Percentiles rank a stretch among this genome's conserved stretches.
Evolutionary conservation across 2,329 filamentous ascomycete species (phyloP).

Genomic region (Neofusicoccum kwambonambiense): DNA sequence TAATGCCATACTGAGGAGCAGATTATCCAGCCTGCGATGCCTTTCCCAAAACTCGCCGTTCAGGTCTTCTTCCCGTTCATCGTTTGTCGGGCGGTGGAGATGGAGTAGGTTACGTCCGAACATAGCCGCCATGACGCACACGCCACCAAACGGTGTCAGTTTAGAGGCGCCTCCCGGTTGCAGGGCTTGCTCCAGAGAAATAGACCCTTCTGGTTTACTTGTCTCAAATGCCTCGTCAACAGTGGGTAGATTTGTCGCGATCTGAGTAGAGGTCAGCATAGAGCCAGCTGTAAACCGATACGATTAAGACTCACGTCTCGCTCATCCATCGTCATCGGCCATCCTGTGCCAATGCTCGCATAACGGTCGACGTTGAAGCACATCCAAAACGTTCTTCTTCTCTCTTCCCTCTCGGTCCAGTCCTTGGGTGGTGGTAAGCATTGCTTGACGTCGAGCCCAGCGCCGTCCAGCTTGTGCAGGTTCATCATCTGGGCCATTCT

Average conservation of each 20-base stretch:
- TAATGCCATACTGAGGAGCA: conserved; percentile 82
- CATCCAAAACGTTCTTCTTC: conserved; percentile 93
- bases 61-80: conserved; percentile 81
- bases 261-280: conserved; percentile 41
- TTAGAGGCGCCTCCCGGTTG: conserved; percentile 68
- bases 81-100: conserved; percentile 78
- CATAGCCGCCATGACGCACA: conserved; percentile 81
- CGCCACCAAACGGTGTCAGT: conserved; percentile 74
- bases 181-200: conserved; percentile 68
- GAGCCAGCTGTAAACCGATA: neutral
- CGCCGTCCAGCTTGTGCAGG: conserved; percentile 79
- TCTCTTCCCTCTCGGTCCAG: conserved; percentile 91
- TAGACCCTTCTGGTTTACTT: conserved; percentile 71
- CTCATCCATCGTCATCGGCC: conserved; percentile 94
- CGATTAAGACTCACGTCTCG: conserved; percentile 59
- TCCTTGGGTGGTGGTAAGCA: conserved; percentile 82
- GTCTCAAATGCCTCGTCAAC: conserved; percentile 83
- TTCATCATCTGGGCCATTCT: conserved; percentile 89
- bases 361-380: conserved; percentile 88
- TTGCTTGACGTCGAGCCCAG: conserved; percentile 86
- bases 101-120: conserved; percentile 91
- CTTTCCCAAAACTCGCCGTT: conserved; percentile 96
- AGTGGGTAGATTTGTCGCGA: conserved; percentile 79
- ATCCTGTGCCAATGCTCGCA: conserved; percentile 92
- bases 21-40: conserved; percentile 84